A percentile compares a stretch with the other conserved stretches of the same genome.
Evolutionary conservation across 805 yeast genomes (phyloP).

Genomic region (Candida loeiensis): DNA sequence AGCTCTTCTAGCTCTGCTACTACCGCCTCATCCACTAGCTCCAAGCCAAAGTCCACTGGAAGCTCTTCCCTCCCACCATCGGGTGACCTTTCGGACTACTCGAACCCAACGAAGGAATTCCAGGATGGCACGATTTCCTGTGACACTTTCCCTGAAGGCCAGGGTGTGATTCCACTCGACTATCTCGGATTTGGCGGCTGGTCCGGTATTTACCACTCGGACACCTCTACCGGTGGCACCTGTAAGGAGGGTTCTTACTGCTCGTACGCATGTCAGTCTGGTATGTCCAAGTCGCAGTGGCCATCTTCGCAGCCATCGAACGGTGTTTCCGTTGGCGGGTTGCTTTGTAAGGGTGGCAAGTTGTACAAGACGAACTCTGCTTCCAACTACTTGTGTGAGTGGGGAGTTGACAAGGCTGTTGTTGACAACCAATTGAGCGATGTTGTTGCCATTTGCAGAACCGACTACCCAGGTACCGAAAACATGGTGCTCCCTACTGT

Average conservation of each 20-base stretch:
- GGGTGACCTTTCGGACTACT: slow-evolving; percentile 61
- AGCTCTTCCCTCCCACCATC: slow-evolving; percentile 1
- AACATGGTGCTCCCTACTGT: slow-evolving; percentile 95
- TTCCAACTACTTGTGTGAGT: slow-evolving; percentile 71
- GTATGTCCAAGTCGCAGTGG: slow-evolving; percentile 99
- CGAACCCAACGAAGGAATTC: slow-evolving; percentile 58
- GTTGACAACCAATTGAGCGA: slow-evolving; percentile 62
- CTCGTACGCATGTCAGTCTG: slow-evolving; percentile 98
- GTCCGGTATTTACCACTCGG: slow-evolving; percentile 66
- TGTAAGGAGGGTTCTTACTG: slow-evolving; percentile 92
- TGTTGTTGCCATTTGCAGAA: slow-evolving; percentile 88
- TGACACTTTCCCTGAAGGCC: slow-evolving; percentile 69
- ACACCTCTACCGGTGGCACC: slow-evolving; percentile 57
- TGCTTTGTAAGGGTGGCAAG: slow-evolving; percentile 78
- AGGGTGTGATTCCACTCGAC: slow-evolving; percentile 77
- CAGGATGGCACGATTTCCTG: slow-evolving; percentile 71
- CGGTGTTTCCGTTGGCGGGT: slow-evolving; percentile 95
- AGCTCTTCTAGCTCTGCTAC: slow-evolving; percentile 16
- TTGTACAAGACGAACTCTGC: slow-evolving; percentile 75
- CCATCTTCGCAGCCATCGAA: slow-evolving; percentile 80
- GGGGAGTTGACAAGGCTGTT: slow-evolving; percentile 72
- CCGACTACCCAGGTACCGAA: slow-evolving; percentile 99
- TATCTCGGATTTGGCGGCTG: slow-evolving; percentile 77
- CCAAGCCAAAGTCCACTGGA: slow-evolving; percentile 6
- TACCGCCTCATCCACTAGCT: slow-evolving; percentile 11